Evolutionary conservation across 495 filamentous ascomycete species (phyloP).

Genomic region (Hypoxylon cercidicola): DNA sequence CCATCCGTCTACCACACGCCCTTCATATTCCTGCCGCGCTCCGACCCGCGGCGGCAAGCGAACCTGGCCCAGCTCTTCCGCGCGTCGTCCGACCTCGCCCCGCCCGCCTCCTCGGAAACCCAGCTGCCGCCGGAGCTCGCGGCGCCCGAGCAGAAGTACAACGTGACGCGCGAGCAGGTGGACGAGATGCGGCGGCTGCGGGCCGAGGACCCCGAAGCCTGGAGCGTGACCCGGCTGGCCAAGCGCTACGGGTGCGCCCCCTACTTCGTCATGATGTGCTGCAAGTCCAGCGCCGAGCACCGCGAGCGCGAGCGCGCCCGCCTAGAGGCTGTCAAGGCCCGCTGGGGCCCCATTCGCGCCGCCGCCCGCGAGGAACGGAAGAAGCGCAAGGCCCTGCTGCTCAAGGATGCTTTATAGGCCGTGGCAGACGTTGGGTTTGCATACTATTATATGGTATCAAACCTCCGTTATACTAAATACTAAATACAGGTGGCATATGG

Average conservation of each 20-base stretch:
- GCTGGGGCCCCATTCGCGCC: constrained; percentile 77
- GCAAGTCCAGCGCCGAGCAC: constrained; percentile 52
- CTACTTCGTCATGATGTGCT: constrained; percentile 74
- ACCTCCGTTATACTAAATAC: no score
- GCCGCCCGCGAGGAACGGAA: constrained; percentile 78
- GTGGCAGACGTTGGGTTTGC: no score
- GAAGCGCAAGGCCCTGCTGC: constrained; percentile 71
- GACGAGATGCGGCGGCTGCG: constrained; percentile 81
- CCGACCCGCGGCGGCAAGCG: constrained; percentile 73
- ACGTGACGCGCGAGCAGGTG: constrained; percentile 78
- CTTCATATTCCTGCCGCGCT: constrained; percentile 83
- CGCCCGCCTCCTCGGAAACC: constrained; percentile 20
- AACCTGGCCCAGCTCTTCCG: constrained; percentile 55
- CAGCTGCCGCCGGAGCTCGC: constrained; percentile 64
- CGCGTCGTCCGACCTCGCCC: constrained; percentile 13
- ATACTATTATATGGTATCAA: no score
- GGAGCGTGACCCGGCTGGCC: constrained; percentile 77
- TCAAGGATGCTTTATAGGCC: constrained; percentile 60
- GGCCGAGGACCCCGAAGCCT: constrained; percentile 70
- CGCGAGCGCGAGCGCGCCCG: constrained; percentile 48
- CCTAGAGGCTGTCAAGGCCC: constrained; percentile 68
- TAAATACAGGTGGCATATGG: no score
- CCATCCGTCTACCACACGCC: constrained; percentile 89
- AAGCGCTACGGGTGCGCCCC: constrained; percentile 79
- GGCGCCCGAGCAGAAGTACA: constrained; percentile 68